Conservation (phyloP, 1,139 yeast species). For the Suhomyces ambrosiae region DNA sequence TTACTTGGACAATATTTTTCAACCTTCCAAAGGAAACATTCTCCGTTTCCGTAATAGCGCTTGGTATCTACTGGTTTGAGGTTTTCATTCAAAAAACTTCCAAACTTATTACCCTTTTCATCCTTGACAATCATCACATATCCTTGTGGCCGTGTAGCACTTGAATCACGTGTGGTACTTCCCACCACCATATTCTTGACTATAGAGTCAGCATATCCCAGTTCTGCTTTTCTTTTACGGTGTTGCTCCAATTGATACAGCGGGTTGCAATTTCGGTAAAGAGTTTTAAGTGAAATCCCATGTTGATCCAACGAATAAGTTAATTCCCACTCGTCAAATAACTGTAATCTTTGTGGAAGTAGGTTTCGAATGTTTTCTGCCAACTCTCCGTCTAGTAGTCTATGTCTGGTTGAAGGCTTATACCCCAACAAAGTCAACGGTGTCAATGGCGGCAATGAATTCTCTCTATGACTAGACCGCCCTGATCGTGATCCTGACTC, state of each 20-base stretch:
- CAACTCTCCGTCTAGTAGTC: conserved; percentile 57
- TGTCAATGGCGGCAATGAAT: conserved; percentile 36
- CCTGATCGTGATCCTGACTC: conserved; percentile 4
- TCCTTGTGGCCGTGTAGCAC: conserved; percentile 49
- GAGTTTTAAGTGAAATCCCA: conserved; percentile 82
- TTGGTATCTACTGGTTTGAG: conserved; percentile 69
- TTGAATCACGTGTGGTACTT: conserved; percentile 21
- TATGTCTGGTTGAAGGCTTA: conserved; percentile 53
- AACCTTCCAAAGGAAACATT: conserved; percentile 87
- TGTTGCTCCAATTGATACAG: conserved; percentile 32
- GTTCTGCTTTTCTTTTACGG: conserved; percentile 24
- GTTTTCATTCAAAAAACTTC: conserved; percentile 79
- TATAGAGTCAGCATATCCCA: conserved; percentile 43
- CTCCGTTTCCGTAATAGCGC: conserved; percentile 90
- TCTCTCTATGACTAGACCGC: conserved; percentile 6
- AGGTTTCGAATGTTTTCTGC: conserved; percentile 74
- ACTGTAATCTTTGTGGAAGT: conserved; percentile 76
- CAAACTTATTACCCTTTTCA: conserved; percentile 65
- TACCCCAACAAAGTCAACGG: conserved; percentile 55
- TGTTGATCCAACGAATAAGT: conserved; percentile 85
- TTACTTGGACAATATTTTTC: conserved; percentile 34
- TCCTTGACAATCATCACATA: conserved; percentile 74
- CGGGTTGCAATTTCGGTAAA: conserved; percentile 50
- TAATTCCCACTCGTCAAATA: conserved; percentile 75
- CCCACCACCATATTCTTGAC: conserved; percentile 36